Evolutionary conservation across 345 rosid genomes (phyloP).

Genomic region (Citrus hindsii): DNA sequence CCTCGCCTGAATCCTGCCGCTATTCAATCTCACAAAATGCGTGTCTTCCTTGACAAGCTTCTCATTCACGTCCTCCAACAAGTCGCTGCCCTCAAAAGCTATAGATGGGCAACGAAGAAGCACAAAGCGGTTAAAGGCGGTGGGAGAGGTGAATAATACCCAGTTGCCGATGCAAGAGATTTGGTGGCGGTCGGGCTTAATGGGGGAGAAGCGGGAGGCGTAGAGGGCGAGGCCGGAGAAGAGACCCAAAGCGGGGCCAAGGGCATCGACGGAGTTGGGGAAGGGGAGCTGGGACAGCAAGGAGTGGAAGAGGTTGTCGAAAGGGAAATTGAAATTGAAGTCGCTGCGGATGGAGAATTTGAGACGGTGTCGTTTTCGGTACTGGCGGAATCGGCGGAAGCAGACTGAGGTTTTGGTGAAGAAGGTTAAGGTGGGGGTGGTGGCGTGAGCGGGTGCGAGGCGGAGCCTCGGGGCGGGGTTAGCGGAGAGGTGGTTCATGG

Average conservation of each 20-base stretch:
- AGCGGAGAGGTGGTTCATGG: conserved; percentile 14
- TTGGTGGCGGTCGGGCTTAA: not conserved
- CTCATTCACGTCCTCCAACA: conserved; percentile 56
- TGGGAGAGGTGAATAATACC: conserved; percentile 75
- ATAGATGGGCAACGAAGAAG: conserved; percentile 79
- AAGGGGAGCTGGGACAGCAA: conserved; percentile 36
- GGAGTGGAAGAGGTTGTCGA: conserved; percentile 29
- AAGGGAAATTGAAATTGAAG: conserved; percentile 13
- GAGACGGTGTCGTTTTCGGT: conserved; percentile 48
- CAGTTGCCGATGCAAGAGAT: conserved; percentile 53
- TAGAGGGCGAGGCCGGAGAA: conserved; percentile 59
- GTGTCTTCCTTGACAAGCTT: conserved; percentile 71
- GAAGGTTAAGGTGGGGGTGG: conserved; percentile 21
- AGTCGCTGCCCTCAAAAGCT: conserved; percentile 44
- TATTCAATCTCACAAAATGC: conserved; percentile 68
- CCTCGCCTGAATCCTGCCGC: conserved; percentile 47
- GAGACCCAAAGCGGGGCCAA: conserved; percentile 55
- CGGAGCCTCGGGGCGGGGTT: conserved; percentile 21
- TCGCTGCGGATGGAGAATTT: conserved; percentile 26
- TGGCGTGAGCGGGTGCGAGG: conserved; percentile 18
- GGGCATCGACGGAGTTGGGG: conserved; percentile 35
- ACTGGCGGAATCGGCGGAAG: conserved; percentile 32
- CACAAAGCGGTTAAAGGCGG: conserved; percentile 90
- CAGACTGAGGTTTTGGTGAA: conserved; percentile 11
- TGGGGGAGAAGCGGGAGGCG: conserved; percentile 22